phyloP scores from a whole-genome alignment of 352 stramenopile genomes.

The Phytophthora aleatoria region DNA sequence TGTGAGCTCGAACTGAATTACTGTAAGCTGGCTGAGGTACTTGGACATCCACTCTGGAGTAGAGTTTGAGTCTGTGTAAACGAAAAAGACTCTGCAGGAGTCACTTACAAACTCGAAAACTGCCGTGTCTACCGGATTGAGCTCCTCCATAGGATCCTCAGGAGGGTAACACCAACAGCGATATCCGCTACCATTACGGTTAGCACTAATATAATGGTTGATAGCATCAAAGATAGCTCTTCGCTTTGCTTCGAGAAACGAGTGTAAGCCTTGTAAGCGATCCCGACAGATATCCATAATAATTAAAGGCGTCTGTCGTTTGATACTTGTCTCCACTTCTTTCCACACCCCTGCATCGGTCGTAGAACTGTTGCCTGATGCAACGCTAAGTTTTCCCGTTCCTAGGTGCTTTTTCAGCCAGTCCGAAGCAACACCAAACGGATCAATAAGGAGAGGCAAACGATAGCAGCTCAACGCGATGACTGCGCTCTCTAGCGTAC shows the following conservation, averaged over 20 bases:
- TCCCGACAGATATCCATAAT: slow-evolving; percentile 46
- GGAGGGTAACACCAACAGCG: slow-evolving; percentile 50
- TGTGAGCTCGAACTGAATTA: slow-evolving; percentile 58
- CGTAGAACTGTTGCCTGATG: slow-evolving; percentile 17
- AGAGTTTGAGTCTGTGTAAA: slow-evolving; percentile 42
- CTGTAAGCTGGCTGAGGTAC: slow-evolving; percentile 44
- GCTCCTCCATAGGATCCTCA: neutral
- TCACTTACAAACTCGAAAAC: slow-evolving; percentile 51
- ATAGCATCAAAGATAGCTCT: slow-evolving; percentile 48
- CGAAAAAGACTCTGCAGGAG: slow-evolving; percentile 48
- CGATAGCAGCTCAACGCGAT: slow-evolving; percentile 46
- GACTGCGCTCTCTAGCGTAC: slow-evolving; percentile 50
- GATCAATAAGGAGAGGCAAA: slow-evolving; percentile 65
- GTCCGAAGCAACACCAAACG: slow-evolving; percentile 47
- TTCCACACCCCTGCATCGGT: slow-evolving; percentile 42
- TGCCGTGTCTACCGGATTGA: neutral
- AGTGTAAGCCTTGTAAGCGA: slow-evolving; percentile 31
- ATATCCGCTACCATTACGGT: slow-evolving; percentile 16
- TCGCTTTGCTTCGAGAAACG: slow-evolving; percentile 53
- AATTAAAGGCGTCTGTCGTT: slow-evolving; percentile 47
- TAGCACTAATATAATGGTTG: slow-evolving; percentile 47
- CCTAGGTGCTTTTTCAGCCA: slow-evolving; percentile 57
- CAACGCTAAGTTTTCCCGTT: slow-evolving; percentile 3
- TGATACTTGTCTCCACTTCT: slow-evolving; percentile 40
- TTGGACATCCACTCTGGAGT: slow-evolving; percentile 45